Evolutionary conservation across 2,329 filamentous ascomycete species (phyloP), one percentile per base, ranked within the genome.

Genomic region (Sporothrix schenckii): DNA sequence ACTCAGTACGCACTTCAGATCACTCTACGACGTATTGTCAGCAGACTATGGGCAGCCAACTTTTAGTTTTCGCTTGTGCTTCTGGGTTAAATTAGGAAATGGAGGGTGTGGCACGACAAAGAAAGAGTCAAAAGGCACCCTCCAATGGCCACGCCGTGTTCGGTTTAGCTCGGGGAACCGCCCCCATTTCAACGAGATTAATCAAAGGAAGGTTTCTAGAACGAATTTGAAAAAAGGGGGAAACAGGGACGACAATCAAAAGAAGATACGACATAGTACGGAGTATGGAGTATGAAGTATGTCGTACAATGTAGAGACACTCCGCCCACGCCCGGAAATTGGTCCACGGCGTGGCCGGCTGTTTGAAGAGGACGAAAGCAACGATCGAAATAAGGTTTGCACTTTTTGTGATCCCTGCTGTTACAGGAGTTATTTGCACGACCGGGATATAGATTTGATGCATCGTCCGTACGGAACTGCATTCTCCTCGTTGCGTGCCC

Each of bases 141-240:
- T 13, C 39, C 50, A 58, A 66, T 49, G 60, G 60, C 19, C 9
- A 66, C 47, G 66, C 68, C n/a, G 61, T 24, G 66, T 69, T 71
- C 60, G 60, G 70, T 50, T 41, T 71, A 71, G 70, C 27, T 41
- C 58, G 16, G 30, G n/a, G 27, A 53, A 11, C 14, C 27, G 16
- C 56, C 24, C 27, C 16, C 41, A 11, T 9, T 13, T 44, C 21
- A 30, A 61, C 4, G 56, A 70, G 44, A 66, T 69, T 30, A 69
- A 60, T 53, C 47, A 50, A 68, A 47, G 61, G 61, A 71, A 66
- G n/a, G 19, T 66, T 74, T 74, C 71, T 71, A 74, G 71, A 74
- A 74, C 71, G 54, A 70, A 69, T 54, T 30, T 66, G 63, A 56
- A 72, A 70, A 71, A 63, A 30, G 27, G 67, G 41, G 7, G 11